Evolutionary conservation across 768 basidiomycete genomes (phyloP), one percentile per base, ranked within the genome.

Genomic region (Panaeolus papilionaceus): DNA sequence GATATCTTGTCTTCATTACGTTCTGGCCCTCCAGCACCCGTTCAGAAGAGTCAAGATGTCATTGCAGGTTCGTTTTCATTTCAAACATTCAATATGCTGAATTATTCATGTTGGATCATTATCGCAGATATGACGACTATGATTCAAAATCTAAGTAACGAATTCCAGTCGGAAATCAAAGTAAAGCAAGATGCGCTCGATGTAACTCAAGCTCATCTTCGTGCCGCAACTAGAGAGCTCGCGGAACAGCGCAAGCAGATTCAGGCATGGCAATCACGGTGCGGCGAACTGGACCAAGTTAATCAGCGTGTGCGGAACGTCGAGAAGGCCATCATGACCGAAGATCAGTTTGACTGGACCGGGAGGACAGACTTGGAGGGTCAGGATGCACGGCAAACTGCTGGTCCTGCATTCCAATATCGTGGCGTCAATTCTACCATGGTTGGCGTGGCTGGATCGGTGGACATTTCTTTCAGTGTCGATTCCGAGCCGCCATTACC

Each of bases 211-310:
- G 89, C 88, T 4, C 92, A 96, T 71, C 88, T 99, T 11, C 91
- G 93, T 33, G 91, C 91, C 12, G 93, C 95, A 0, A 98, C 97
- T 2, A 91, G 93, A 64, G 92, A 95, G 71, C 88, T 99, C 23
- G 91, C 95, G 0, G 93, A 96, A 71, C 93, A 95, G 75, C 91
- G 98, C 54, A 91, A 90, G 73, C 92, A 94, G 72, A 90, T 97
- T 42, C 88, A 91, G 70, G 72, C 82, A 4, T 93, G 93, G 89
- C 92, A 95, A 76, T 74, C 79, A 0, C 85, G 87, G 42, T 90
- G 92, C 67, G 85, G 83, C 9, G 92, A 95, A 76, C 84, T 95
- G 11, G 96, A 98, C 70, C 89, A 93, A 71, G 82, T 92, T 38
- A 86, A 84, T 47, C 94, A 95, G 73, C 89, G 94, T 12, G 85